Percentiles rank a stretch among this genome's conserved stretches.
phyloP scores from a whole-genome alignment of 148 eudicot species.

The Camellia lanceoleosa region DNA sequence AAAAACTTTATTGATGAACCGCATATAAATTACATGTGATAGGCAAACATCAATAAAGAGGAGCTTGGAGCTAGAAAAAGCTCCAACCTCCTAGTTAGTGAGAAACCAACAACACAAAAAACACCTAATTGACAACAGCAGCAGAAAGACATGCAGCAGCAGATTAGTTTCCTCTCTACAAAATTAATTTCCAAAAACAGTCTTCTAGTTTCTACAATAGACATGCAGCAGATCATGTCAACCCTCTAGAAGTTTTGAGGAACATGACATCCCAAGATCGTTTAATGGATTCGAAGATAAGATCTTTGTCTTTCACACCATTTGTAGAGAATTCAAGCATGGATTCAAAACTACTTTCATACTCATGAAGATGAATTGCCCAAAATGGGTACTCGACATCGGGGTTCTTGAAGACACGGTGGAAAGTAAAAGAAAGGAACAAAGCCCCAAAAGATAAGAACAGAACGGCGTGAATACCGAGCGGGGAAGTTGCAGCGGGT shows the following conservation, averaged over 20 bases:
- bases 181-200: no score
- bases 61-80: no score
- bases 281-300: neutral
- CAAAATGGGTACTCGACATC: neutral
- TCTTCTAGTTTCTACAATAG: no score
- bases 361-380: neutral
- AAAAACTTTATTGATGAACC: no score
- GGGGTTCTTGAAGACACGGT: neutral
- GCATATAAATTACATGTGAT: no score
- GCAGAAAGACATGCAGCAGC: no score
- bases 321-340: neutral
- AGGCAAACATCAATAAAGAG: no score
- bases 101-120: no score
- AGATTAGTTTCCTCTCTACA: no score
- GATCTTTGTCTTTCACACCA: neutral
- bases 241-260: neutral
- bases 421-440: neutral
- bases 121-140: no score
- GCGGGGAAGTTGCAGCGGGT: neutral
- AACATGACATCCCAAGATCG: neutral
- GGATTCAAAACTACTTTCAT: neutral
- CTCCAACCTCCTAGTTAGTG: no score
- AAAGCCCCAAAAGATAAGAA: neutral
- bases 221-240: neutral
- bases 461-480: neutral